Evolutionary conservation across 495 filamentous ascomycete species (phyloP).

Genomic region (Penicillium soppii): DNA sequence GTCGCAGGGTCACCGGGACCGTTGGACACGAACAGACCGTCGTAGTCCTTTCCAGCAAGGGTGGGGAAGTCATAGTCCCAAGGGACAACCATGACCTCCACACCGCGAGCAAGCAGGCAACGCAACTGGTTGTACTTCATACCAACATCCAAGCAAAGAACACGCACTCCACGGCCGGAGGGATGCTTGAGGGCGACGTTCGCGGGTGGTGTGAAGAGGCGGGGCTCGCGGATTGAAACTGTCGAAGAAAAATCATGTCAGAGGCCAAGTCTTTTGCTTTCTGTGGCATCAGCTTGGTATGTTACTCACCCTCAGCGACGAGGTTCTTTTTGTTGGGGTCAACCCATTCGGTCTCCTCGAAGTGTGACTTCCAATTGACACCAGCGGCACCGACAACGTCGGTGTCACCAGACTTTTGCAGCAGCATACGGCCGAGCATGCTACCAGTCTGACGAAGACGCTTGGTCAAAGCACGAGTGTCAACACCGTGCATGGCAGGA

Average conservation of each 20-base stretch:
- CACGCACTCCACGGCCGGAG: conserved; percentile 78
- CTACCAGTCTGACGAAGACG: conserved; percentile 88
- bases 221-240: conserved; percentile 86
- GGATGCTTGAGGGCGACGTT: conserved; percentile 73
- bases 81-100: conserved; percentile 91
- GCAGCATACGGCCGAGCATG: conserved; percentile 90
- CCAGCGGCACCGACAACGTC: conserved; percentile 40
- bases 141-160: conserved; percentile 92
- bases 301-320: conserved; percentile 81
- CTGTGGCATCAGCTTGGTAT: background rate
- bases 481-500: conserved; percentile 94
- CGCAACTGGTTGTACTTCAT: conserved; percentile 97
- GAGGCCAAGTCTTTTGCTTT: background rate
- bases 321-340: conserved; percentile 91
- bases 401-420: conserved; percentile 57
- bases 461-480: conserved; percentile 92
- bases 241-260: conserved; percentile 9
- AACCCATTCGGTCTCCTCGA: conserved; percentile 80
- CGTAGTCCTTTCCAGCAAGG: conserved; percentile 75
- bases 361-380: conserved; percentile 62
- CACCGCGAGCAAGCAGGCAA: conserved; percentile 85
- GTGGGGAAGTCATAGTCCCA: conserved; percentile 90
- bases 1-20: conserved; percentile 93
- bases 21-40: conserved; percentile 96
- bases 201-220: conserved; percentile 71